phyloP scores from a whole-genome alignment of 2,329 filamentous ascomycete species.

The Verticillium isaacii region DNA sequence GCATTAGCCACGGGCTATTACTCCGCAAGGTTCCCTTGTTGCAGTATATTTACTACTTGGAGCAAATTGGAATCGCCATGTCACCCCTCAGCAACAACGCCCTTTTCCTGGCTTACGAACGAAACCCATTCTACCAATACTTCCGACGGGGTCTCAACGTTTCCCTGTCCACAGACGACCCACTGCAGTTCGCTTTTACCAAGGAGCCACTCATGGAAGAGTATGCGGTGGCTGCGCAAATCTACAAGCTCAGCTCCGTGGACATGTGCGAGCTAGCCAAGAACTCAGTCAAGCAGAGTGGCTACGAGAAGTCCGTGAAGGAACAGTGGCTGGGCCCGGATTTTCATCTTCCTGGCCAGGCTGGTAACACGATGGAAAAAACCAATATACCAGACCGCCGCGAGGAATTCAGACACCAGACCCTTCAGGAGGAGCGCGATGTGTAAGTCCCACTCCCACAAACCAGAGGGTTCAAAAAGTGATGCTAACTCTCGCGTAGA shows the following conservation, averaged over 20 bases:
- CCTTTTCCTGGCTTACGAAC: slow-evolving; percentile 90
- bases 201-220: slow-evolving; percentile 98
- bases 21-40: slow-evolving; percentile 90
- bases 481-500: slow-evolving; percentile 17
- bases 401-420: slow-evolving; percentile 85
- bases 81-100: slow-evolving; percentile 98
- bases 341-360: slow-evolving; percentile 72
- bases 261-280: slow-evolving; percentile 99
- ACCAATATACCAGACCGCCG: slow-evolving; percentile 94
- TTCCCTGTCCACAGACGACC: slow-evolving; percentile 93
- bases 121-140: slow-evolving; percentile 93
- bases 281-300: slow-evolving; percentile 91
- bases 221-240: slow-evolving; percentile 95
- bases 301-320: slow-evolving; percentile 86
- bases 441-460: slow-evolving; percentile 56
- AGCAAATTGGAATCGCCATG: slow-evolving; percentile 98
- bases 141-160: slow-evolving; percentile 94
- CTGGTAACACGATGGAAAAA: slow-evolving; percentile 89
- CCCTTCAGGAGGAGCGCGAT: slow-evolving; percentile 73
- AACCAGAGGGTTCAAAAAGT: neutral
- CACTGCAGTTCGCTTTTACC: slow-evolving; percentile 95
- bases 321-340: slow-evolving; percentile 83
- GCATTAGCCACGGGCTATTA: slow-evolving; percentile 90
- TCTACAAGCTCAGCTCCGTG: slow-evolving; percentile 93
- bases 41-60: slow-evolving; percentile 96